Base-by-base conservation (phyloP, 352 stramenopile genomes). In the Globisporangium perplexum region DNA sequence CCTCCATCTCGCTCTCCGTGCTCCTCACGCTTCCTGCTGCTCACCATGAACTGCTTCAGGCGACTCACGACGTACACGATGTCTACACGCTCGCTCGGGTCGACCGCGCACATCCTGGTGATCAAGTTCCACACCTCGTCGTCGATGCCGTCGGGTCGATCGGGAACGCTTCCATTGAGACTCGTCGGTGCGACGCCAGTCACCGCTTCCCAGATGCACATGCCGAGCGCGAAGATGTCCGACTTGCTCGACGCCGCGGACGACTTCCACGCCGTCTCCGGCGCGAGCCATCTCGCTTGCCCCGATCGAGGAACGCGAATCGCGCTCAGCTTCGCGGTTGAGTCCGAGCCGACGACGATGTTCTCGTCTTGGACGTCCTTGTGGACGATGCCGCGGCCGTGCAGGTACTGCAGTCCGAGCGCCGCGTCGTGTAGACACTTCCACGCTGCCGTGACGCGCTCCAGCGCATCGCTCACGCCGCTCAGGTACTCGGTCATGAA, bases 191-290 rank as follows among this genome's bases (percentile, higher is more conserved):
- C 6, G 35, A 55, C 7, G 15, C 10, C 15, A n/a, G 41, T 41
- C 53, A 55, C 17, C 2, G 56, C 56, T 53, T 63, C 48, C 23
- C 38, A 26, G 18, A 71, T 54, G 36, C 56, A 66, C 49, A 68
- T 63, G 0, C 60, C 64, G 26, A 71, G 63, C 44, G 66, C 69
- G 12, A 63, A 71, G 18, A 71, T 41, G 22, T 74, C 63, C 12
- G 56, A 67, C 12, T 41, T 55, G 15, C 55, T 23, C 17, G 46
- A 31, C 5, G 14, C 5, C 18, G 53, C 10, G 12, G 20, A n/a
- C 10, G 5, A 10, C 55, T 57, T 2, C 55, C 43, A 1, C 36
- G 17, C 2, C 56, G 53, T n/a, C 57, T 31, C 3, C 59, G 46
- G 2, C 17, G 20, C 4, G 59, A 47, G 22, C 23, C 33, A n/a